These are phyloP conservation scores for Harrya chromipes DNA, from an alignment of 768 basidiomycete genomes.

Conservation along the genomic window DNA sequence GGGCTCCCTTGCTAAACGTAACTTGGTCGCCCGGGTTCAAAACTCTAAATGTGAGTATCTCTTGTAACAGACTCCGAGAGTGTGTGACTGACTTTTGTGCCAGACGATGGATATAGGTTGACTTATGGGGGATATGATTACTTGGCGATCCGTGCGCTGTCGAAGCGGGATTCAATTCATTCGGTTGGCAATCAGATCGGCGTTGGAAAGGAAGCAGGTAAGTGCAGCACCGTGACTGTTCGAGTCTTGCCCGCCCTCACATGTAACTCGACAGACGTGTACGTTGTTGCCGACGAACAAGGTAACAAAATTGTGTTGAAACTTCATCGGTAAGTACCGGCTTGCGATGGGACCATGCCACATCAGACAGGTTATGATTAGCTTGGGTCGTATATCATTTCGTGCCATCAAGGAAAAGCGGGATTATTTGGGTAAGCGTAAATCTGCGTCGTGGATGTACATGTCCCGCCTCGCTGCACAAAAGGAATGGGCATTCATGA, in stretches of 20 bases:
- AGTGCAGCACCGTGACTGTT: slow-evolving; percentile 19
- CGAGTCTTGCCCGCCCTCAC: slow-evolving; percentile 5
- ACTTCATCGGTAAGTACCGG: slow-evolving; percentile 69
- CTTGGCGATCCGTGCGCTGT: slow-evolving; percentile 89
- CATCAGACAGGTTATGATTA: slow-evolving; percentile 32
- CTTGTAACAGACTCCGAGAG: background rate
- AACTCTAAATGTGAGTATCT: slow-evolving; percentile 88
- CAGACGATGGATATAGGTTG: slow-evolving; percentile 95
- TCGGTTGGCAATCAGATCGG: slow-evolving; percentile 98
- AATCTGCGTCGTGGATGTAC: slow-evolving; percentile 99
- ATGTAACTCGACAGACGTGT: slow-evolving; percentile 53
- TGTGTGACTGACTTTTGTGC: slow-evolving; percentile 5
- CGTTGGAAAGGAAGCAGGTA: slow-evolving; percentile 96
- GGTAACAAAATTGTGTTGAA: slow-evolving; percentile 90
- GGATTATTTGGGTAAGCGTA: slow-evolving; percentile 94
- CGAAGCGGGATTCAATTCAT: slow-evolving; percentile 82
- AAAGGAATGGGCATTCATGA: slow-evolving; percentile 99
- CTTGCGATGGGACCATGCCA: background rate
- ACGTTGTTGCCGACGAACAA: slow-evolving; percentile 82
- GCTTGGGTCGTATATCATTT: slow-evolving; percentile 96
- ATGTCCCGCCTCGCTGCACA: slow-evolving; percentile 95
- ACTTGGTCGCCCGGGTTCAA: slow-evolving; percentile 84
- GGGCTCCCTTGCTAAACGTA: slow-evolving; percentile 87
- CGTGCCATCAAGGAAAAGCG: slow-evolving; percentile 94
- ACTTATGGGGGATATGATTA: slow-evolving; percentile 99